Evolutionary conservation across 129 eudicot species (phyloP), one percentile per base, ranked within the genome.

Genomic region (Sambucus nigra): DNA sequence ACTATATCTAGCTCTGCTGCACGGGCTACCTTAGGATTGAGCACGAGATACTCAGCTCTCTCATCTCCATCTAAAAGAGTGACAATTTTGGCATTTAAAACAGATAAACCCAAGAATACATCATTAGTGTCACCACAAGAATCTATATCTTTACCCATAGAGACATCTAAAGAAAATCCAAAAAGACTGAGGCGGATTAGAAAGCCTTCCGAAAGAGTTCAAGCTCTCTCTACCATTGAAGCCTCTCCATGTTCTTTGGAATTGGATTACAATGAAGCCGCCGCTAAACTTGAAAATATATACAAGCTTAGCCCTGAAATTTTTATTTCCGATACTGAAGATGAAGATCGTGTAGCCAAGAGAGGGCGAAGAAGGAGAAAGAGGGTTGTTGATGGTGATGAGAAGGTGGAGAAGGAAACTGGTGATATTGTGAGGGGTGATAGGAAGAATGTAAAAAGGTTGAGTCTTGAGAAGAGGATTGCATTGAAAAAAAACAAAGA

Each of bases 401-500:
- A 69, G 29, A 72, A 78, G 55, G 31, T 47, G 9, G 72, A 42
- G 53, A 55, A 32, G 51, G 58, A 27, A 58, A 53, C 7, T 20
- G 46, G 31, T 28, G 60, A 55, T 25, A 66, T 29, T 51, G 96
- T 92, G 45, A 80, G 94, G 75, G 72, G 77, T 71, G 64, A 56
- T 68, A 80, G 22, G 53, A 77, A 60, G 58, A 80, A 45, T 31
- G 26, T 47, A 13, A 75, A 46, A 20, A 68, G 99, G 48, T 45
- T 92, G 91, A 86, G 69, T 64, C 96, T 92, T 70, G 85, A 75
- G 69, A 82, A 68, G 64, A 82, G 99, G 77, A 82, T 92, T 64
- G 74, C 72, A 55, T 10, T 86, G 74, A 75, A 64, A 66, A 77
- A 35, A 32, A 75, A 47, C 62, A 82, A 71, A 61, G 92, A 79